Evolutionary conservation across 148 eudicot species (phyloP), one percentile per base, ranked within the genome.

Genomic region (Suaeda aralocaspica): DNA sequence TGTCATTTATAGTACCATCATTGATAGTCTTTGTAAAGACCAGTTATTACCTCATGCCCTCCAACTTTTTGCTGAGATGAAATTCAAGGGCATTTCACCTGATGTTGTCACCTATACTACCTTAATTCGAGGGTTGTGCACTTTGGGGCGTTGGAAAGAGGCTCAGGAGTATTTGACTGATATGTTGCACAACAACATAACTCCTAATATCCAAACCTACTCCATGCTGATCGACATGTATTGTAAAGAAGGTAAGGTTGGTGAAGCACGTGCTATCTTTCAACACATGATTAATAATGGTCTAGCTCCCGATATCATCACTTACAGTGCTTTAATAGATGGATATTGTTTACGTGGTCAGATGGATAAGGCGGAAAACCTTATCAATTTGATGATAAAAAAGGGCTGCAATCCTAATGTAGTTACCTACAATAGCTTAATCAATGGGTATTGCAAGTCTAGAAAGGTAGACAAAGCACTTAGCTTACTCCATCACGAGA

Each of bases 281-380:
- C 22, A 21, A 0, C 0, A 9, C 44, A 73, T 73, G 70, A 66
- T 16, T 25, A 6, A 66, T n/a, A 19, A 8, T 52, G 76, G 76
- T 26, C 30, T 15, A 18, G 25, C 5, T 65, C 64, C 76, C 0
- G 1, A 73, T 30, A 44, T 56, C 28, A 73, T 64, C 7, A 55
- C 72, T 31, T 74, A 74, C 53, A 59, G 8, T 24, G 26, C 67
- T 56, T 45, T 74, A 2, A 15, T 74, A 18, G 72, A 74, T 36
- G 77, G 77, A 46, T 74, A 67, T 36, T 74, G 77, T 59, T 67
- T 74, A 31, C 22, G 22, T 33, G 77, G 77, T 2, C 26, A 59
- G 30, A 31, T 74, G 72, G 67, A 74, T 1, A n/a, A 71, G 67
- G 69, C 69, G 0, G 24, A 64, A 15, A 62, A 52, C 33, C 25